Base-by-base conservation (phyloP, 768 basidiomycete species). In the Hygrophorus russula region DNA sequence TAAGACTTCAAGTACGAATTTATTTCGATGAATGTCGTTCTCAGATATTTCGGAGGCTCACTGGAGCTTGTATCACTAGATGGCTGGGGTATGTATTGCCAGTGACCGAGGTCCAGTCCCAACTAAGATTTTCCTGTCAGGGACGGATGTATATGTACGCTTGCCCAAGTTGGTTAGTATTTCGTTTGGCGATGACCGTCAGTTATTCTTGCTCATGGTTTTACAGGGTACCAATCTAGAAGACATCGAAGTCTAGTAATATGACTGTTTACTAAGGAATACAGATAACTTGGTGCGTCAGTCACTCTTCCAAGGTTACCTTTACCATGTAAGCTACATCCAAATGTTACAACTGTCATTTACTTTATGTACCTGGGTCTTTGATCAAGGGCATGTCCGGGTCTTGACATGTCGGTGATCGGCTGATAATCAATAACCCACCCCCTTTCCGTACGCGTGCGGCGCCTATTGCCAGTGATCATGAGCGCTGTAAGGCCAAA, bases 41-140 rank as follows among this genome's bases (percentile, higher is more conserved):
- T 4, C 49, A 87, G 84, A 40, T 90, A 89, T 60, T 88, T 89
- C 52, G 85, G 87, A 15, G 88, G 88, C 5, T 81, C 80, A 2
- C 58, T 91, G 34, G 81, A 87, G 46, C 60, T 90, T 13, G 76
- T 89, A 6, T 82, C 84, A 7, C 53, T 89, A 56, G 83, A 91
- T 53, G 86, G 85, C 46, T 88, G 82, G 78, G 87, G 88, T 85
- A 57, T 51, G 78, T 62, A 17, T 36, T 24, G 43, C 18, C 15
- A 12, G 13, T n/a, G 41, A 19, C 36, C 28, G 44, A 19, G 17
- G 17, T 20, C 28, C 20, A 41, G 20, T 47, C 19, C 24, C 5
- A 5, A 50, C 42, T 53, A 27, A 28, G 31, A 39, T 43, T 30
- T 42, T n/a, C 50, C 14, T 8, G 20, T 10, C 46, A 87, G 86